phyloP scores from a whole-genome alignment of 2,329 filamentous ascomycete species.

The Sporothrix protearum region DNA sequence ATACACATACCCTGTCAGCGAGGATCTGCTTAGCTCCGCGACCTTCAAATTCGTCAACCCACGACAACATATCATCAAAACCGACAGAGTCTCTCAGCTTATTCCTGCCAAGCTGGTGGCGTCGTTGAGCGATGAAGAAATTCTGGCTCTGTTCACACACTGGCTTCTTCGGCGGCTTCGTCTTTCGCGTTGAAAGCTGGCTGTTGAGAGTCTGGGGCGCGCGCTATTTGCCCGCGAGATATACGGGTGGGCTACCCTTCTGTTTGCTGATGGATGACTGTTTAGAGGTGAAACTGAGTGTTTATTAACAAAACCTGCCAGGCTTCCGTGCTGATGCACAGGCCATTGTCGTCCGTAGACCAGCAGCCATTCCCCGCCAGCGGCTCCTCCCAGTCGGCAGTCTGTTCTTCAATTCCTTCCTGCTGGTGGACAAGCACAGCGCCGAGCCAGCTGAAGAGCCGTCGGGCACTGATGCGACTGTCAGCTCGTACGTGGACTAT shows the following conservation, averaged over 20 bases:
- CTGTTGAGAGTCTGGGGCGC: neutral
- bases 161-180: constrained; percentile 6
- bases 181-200: constrained; percentile 13
- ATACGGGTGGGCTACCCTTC: neutral
- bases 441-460: neutral
- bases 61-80: neutral
- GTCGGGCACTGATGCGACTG: neutral
- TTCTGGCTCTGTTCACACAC: neutral
- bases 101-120: neutral
- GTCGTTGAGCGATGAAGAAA: neutral
- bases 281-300: too few species aligned
- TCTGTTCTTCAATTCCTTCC: neutral
- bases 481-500: neutral
- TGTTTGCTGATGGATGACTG: too few species aligned
- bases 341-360: neutral
- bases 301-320: neutral
- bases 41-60: constrained; percentile 4
- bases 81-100: neutral
- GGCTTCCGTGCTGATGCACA: neutral
- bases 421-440: neutral
- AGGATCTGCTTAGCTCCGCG: neutral
- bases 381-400: constrained; percentile 8
- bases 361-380: neutral
- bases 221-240: neutral
- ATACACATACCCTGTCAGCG: neutral